These are phyloP conservation scores for Solanum rostratum DNA, from an alignment of 257 asterid species.

Conservation along the genomic window DNA sequence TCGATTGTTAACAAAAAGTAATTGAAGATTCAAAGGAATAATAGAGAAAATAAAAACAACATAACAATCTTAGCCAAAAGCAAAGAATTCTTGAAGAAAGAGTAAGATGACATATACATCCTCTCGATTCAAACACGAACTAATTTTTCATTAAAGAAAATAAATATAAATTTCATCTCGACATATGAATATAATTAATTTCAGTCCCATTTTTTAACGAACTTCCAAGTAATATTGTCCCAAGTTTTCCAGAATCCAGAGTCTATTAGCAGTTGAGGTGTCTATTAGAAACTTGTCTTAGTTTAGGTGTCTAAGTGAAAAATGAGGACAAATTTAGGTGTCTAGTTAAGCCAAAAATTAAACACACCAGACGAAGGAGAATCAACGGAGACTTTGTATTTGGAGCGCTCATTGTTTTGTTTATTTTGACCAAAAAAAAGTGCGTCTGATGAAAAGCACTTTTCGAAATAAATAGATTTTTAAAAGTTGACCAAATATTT, in stretches of 20 bases:
- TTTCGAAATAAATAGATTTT: not conserved
- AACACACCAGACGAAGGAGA: not conserved
- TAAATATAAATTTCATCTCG: not conserved
- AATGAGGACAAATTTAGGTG: too few relatives aligned
- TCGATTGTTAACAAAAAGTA: too few relatives aligned
- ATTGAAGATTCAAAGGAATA: not conserved
- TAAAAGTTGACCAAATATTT: not conserved
- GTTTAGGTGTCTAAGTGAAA: too few relatives aligned
- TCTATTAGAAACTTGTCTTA: too few relatives aligned
- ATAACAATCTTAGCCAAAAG: too few relatives aligned
- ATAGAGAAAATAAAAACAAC: too few relatives aligned
- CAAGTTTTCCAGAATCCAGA: not conserved
- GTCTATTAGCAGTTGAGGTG: too few relatives aligned
- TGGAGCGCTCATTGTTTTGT: not conserved
- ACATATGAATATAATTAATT: too few relatives aligned
- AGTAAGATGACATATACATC: fast-evolving
- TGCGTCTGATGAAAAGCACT: not conserved
- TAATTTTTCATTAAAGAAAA: too few relatives aligned
- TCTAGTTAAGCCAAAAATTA: too few relatives aligned
- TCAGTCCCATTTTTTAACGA: too few relatives aligned
- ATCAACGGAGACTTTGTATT: not conserved
- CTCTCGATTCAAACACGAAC: not conserved
- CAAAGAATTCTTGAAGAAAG: not conserved
- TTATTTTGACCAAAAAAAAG: not conserved
- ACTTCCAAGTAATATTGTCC: not conserved